Conservation (phyloP, 2,329 filamentous ascomycete genomes). For the Penicillium palitans region DNA sequence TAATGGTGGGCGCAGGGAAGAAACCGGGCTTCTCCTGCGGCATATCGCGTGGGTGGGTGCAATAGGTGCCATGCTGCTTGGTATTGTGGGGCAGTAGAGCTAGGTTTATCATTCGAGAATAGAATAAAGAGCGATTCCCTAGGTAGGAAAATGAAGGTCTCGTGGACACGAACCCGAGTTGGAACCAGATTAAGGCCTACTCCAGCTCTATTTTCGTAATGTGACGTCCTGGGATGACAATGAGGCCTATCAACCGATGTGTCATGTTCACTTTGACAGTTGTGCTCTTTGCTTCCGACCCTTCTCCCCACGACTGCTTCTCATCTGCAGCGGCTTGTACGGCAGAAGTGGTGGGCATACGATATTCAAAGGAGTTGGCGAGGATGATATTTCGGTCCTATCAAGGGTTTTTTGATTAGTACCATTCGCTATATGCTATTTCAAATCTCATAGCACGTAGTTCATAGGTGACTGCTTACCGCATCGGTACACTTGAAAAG, state of each 20-base stretch:
- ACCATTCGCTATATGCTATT: background rate
- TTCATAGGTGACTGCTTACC: slow-evolving; percentile 52
- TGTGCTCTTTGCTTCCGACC: slow-evolving; percentile 17
- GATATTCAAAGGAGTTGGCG: slow-evolving; percentile 83
- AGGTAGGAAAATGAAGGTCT: slow-evolving; percentile 10
- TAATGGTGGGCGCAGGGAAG: slow-evolving; percentile 6
- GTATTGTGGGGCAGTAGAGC: slow-evolving; percentile 9
- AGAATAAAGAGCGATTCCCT: background rate
- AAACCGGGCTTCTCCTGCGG: slow-evolving; percentile 2
- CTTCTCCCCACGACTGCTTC: slow-evolving; percentile 24
- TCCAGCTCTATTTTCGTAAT: slow-evolving; percentile 88
- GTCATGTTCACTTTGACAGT: slow-evolving; percentile 69
- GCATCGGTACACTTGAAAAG: slow-evolving; percentile 93
- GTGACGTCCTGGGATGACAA: slow-evolving; percentile 84
- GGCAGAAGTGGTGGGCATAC: slow-evolving; percentile 62
- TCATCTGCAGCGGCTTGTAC: slow-evolving; percentile 45
- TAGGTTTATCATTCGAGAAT: slow-evolving; percentile 16
- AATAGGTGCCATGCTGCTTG: slow-evolving; percentile 7
- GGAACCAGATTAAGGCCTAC: slow-evolving; percentile 46
- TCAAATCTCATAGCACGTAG: background rate
- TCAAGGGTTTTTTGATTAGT: slow-evolving; percentile 8
- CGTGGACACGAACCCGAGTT: slow-evolving; percentile 10
- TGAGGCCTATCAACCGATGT: slow-evolving; percentile 81
- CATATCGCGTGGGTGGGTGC: background rate
- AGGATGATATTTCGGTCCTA: slow-evolving; percentile 89